phyloP scores from a whole-genome alignment of 164 flowering plant species.

The Piper longum region DNA sequence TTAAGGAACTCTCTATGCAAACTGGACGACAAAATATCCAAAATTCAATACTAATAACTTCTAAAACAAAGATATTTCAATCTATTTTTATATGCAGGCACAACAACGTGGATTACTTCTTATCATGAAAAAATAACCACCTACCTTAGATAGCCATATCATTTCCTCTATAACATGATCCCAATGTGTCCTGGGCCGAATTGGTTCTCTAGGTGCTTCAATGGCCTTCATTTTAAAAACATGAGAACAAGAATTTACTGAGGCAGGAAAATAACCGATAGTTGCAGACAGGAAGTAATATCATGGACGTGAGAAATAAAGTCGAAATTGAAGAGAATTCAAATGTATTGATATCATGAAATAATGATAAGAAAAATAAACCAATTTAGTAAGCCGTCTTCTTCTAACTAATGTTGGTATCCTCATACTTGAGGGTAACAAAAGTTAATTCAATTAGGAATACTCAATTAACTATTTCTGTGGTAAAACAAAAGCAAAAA shows the following conservation, averaged over 20 bases:
- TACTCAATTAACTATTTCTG: no score
- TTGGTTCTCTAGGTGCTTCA: conserved; percentile 88
- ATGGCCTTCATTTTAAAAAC: conserved; percentile 40
- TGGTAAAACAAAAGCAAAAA: no score
- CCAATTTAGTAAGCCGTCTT: no score
- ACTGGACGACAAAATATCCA: background rate
- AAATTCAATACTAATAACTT: background rate
- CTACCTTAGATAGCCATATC: conserved; percentile 97
- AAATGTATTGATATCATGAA: no score
- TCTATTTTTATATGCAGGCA: background rate
- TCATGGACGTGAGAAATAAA: no score
- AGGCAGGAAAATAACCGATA: background rate
- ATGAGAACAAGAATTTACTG: background rate
- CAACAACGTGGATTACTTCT: background rate
- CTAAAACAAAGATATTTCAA: background rate
- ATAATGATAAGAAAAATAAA: no score
- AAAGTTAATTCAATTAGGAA: no score
- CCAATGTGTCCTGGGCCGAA: conserved; percentile 92
- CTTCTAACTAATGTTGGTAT: no score
- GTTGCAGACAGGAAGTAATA: background rate
- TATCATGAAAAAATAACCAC: background rate
- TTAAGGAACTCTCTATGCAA: background rate
- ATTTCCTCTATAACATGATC: conserved; percentile 98
- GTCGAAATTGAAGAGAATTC: no score
- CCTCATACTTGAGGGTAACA: no score